Conservation (phyloP, 805 yeast species). For the Saccharomyces jurei region DNA sequence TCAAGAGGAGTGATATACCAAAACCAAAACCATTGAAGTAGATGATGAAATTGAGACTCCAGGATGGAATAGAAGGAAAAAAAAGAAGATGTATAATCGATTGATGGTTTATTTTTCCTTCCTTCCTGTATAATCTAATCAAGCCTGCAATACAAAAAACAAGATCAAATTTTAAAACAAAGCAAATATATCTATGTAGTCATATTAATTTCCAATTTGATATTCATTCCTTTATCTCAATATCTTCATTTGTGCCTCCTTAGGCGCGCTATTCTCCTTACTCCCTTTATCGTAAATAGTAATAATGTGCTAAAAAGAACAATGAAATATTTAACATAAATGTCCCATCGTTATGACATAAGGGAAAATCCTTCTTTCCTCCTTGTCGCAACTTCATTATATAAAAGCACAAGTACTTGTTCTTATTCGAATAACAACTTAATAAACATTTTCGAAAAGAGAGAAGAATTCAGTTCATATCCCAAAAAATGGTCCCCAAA, state of each 20-base stretch:
- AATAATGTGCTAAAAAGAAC: not conserved
- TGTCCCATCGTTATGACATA: not conserved
- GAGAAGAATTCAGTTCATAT: not conserved
- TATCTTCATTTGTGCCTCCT: not conserved
- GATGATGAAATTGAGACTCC: slow-evolving; percentile 1
- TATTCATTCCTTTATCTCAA: not conserved
- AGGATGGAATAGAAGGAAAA: not conserved
- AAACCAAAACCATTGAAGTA: slow-evolving; percentile 6
- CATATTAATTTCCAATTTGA: not conserved
- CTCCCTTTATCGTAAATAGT: not conserved
- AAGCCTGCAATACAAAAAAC: not conserved
- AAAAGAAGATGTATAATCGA: not conserved
- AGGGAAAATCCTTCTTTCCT: not conserved
- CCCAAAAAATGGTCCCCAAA: slow-evolving; percentile 11
- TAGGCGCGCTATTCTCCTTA: not conserved
- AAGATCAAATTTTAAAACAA: not conserved
- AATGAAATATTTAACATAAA: not conserved
- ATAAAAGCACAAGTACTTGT: not conserved
- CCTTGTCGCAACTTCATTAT: not conserved
- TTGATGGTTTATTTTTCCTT: not conserved
- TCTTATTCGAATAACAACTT: not conserved
- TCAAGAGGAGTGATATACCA: slow-evolving; percentile 9
- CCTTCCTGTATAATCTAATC: not conserved
- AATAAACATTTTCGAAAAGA: not conserved
- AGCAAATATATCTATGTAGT: not conserved